Evolutionary conservation across 129 eudicot genomes (phyloP), one percentile per base, ranked within the genome.

Genomic region (Escallonia herrerae): DNA sequence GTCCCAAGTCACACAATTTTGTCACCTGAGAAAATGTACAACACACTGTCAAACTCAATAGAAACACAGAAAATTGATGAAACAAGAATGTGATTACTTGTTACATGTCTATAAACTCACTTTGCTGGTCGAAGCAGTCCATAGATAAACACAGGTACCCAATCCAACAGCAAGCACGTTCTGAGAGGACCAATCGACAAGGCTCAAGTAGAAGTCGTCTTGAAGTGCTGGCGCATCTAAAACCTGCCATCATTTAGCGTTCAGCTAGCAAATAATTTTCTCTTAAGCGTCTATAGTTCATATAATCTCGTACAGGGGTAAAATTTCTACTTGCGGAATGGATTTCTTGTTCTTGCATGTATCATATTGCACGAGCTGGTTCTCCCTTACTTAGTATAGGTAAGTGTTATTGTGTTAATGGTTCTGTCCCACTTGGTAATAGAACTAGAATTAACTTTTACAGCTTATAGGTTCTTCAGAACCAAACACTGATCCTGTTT

Each of bases 111-210:
- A 6, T 55, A 63, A 58, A 76, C 91, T 81, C 49, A 93, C 98
- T 77, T 80, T 89, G 79, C 99, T 86, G 79, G 83, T 94, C 38
- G 99, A 81, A 5, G 99, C 99, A 52, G 85, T 94, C 99, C 99
- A 94, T 74, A 94, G 64, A 78, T 94, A 94, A 56, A 94, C 96
- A 60, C 95, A 89, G 57, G 97, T 94, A 53, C 99, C 99, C 49
- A 94, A 75, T 57, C 99, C 99, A 67, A 94, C 99, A 22, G 99
- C 99, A 63, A 94, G 99, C 5, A 94, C 88, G 62, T 94, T 94
- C 72, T 94, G 99, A 13, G 99, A 94, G 40, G 99, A 94, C 99
- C 99, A 94, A 60, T 94, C 99, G 15, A 94, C 99, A 39, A 94
- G 82, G 87, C 89, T 94, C 87, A 94, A 77, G 77, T 94, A 94